Conservation (phyloP, 2,329 filamentous ascomycete genomes). For the Periconia sp. region DNA sequence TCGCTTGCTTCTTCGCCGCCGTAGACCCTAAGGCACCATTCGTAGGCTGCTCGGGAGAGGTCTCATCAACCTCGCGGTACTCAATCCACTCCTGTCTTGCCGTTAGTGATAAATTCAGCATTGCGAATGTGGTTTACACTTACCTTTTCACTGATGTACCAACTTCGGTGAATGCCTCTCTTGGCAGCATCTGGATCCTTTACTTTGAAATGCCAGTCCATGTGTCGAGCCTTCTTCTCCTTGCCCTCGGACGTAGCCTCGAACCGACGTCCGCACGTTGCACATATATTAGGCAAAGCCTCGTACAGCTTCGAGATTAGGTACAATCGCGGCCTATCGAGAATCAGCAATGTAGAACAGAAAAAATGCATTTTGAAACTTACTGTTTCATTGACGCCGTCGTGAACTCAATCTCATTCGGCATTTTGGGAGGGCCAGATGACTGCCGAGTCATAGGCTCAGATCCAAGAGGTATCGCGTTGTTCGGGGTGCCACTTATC, state of each 20-base stretch:
- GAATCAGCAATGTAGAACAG: slow-evolving; percentile 3
- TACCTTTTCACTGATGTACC: slow-evolving; percentile 90
- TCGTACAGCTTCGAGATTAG: slow-evolving; percentile 79
- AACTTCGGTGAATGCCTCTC: slow-evolving; percentile 87
- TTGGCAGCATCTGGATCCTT: slow-evolving; percentile 88
- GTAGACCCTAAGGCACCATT: slow-evolving; percentile 40
- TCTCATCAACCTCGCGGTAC: slow-evolving; percentile 79
- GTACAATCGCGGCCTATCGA: slow-evolving; percentile 71
- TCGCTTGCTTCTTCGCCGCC: slow-evolving; percentile 59
- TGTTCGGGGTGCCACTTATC: slow-evolving; percentile 29
- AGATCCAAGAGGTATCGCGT: slow-evolving; percentile 30
- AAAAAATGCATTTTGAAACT: slow-evolving; percentile 8
- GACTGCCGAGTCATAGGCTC: slow-evolving; percentile 34
- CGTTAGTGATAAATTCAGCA: slow-evolving; percentile 28
- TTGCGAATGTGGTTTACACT: slow-evolving; percentile 36
- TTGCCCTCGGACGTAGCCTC: slow-evolving; percentile 76
- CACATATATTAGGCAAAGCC: slow-evolving; percentile 83
- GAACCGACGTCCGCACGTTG: slow-evolving; percentile 90
- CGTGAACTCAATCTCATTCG: slow-evolving; percentile 65
- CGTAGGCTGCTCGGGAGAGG: slow-evolving; percentile 42
- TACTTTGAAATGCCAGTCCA: slow-evolving; percentile 98
- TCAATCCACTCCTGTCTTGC: slow-evolving; percentile 80
- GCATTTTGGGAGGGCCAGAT: slow-evolving; percentile 45
- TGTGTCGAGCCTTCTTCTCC: slow-evolving; percentile 85
- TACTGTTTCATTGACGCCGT: slow-evolving; percentile 76